Evolutionary conservation across 2,329 filamentous ascomycete genomes (phyloP).

Genomic region (Chrysoporthe cubensis): DNA sequence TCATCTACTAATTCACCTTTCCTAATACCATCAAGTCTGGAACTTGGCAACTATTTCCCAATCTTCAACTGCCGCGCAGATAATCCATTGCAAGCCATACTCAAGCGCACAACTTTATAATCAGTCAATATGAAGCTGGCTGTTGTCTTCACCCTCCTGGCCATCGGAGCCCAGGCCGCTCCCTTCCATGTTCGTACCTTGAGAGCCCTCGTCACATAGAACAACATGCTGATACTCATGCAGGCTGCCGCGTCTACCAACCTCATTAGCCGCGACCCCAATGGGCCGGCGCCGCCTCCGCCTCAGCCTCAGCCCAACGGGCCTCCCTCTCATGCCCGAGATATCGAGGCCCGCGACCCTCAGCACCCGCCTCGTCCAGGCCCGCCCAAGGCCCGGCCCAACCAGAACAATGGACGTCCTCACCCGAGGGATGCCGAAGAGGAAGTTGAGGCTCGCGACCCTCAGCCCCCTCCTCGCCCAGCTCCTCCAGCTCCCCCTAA

Average conservation of each 20-base stretch:
- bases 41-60: neutral
- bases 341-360: slow-evolving; percentile 2
- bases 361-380: neutral
- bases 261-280: neutral
- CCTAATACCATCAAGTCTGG: slow-evolving; percentile 13
- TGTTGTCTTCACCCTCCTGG: slow-evolving; percentile 9
- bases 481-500: neutral
- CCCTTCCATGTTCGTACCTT: slow-evolving; percentile 6
- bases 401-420: neutral
- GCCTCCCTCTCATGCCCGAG: neutral
- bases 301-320: neutral
- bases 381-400: neutral
- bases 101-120: neutral
- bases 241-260: slow-evolving; percentile 8
- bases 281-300: neutral
- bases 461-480: neutral
- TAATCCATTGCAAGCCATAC: neutral
- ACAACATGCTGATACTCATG: neutral
- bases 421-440: neutral
- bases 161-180: slow-evolving; percentile 12
- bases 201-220: neutral
- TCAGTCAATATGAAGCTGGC: slow-evolving; percentile 14
- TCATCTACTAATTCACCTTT: neutral
- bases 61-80: slow-evolving; percentile 4
- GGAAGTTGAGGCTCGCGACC: neutral